phyloP scores from a whole-genome alignment of 2,329 filamentous ascomycete genomes.

The Pseudogymnoascus verrucosus region DNA sequence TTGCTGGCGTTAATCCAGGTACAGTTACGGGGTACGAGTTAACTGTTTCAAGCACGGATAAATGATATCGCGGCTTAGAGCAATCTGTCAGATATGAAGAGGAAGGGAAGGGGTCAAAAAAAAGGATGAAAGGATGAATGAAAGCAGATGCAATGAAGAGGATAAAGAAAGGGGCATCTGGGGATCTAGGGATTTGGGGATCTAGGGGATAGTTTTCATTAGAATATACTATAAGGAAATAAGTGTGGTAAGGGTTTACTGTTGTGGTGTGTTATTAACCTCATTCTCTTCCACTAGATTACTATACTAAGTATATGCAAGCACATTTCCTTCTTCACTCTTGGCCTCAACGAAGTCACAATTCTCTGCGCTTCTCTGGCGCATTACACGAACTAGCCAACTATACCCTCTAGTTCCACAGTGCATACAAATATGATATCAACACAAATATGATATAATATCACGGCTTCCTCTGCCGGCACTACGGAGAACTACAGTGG shows the following conservation, averaged over 20 bases:
- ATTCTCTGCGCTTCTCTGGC: not conserved
- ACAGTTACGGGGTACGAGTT: not conserved
- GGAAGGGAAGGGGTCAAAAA: not conserved
- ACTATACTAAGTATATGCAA: not conserved
- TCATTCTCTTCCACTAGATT: not conserved
- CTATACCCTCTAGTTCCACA: not conserved
- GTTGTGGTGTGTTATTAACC: not conserved
- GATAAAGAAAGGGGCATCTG: not conserved
- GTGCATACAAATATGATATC: not conserved
- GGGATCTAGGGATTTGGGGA: not conserved
- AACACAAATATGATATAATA: not conserved
- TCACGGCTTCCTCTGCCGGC: not conserved
- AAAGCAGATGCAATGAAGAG: not conserved
- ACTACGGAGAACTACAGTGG: not conserved
- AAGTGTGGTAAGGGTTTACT: not conserved
- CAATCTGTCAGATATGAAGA: not conserved
- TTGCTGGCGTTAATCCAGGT: not conserved
- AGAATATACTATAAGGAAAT: not conserved
- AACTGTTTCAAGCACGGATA: not conserved
- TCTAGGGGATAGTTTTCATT: not conserved
- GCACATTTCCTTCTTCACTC: not conserved
- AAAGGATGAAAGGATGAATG: not conserved
- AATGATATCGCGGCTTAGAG: conserved; percentile 4
- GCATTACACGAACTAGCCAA: not conserved
- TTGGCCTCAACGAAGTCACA: not conserved